Percentiles rank a stretch among this genome's conserved stretches.
Evolutionary conservation across 768 basidiomycete genomes (phyloP).

Genomic region (Sarcomyxa edulis): DNA sequence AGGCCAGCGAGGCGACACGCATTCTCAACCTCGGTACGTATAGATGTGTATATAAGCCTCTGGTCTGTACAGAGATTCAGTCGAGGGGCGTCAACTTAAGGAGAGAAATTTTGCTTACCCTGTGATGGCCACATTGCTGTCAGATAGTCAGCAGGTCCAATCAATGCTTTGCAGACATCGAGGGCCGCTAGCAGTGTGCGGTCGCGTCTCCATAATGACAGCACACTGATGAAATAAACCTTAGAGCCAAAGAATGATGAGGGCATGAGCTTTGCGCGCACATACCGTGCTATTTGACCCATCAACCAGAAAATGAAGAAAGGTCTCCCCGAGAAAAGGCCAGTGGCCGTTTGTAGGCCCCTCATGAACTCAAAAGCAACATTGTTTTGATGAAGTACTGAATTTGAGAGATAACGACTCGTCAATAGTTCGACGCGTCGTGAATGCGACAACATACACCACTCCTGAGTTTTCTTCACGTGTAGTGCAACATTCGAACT

Average conservation of each 20-base stretch:
- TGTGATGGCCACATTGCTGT: constrained; percentile 60
- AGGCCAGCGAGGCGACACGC: constrained; percentile 47
- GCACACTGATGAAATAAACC: constrained; percentile 29
- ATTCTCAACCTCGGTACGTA: constrained; percentile 39
- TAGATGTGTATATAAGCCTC: constrained; percentile 37
- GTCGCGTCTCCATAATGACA: constrained; percentile 60
- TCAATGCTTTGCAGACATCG: constrained; percentile 55
- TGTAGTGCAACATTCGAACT: constrained; percentile 43
- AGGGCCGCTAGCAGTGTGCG: constrained; percentile 52
- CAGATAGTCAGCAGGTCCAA: constrained; percentile 58
- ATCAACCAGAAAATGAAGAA: constrained; percentile 76
- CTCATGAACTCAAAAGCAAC: constrained; percentile 57
- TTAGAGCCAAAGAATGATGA: constrained; percentile 6
- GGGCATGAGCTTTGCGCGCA: constrained; percentile 9
- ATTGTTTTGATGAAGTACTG: constrained; percentile 57
- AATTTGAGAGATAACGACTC: constrained; percentile 7
- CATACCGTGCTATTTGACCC: constrained; percentile 57
- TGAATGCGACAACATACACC: constrained; percentile 45
- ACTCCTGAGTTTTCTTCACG: constrained; percentile 59
- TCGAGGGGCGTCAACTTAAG: too few relatives aligned
- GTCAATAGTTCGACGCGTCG: constrained; percentile 5
- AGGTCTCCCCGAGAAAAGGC: constrained; percentile 52
- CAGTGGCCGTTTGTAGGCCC: constrained; percentile 58
- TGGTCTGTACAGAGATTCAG: constrained; percentile 43
- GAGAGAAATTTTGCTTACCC: constrained; percentile 36